A percentile compares a stretch with the other conserved stretches of the same genome.
Evolutionary conservation across 1,139 yeast species (phyloP).

Genomic region (Yamadazyma aaseri): DNA sequence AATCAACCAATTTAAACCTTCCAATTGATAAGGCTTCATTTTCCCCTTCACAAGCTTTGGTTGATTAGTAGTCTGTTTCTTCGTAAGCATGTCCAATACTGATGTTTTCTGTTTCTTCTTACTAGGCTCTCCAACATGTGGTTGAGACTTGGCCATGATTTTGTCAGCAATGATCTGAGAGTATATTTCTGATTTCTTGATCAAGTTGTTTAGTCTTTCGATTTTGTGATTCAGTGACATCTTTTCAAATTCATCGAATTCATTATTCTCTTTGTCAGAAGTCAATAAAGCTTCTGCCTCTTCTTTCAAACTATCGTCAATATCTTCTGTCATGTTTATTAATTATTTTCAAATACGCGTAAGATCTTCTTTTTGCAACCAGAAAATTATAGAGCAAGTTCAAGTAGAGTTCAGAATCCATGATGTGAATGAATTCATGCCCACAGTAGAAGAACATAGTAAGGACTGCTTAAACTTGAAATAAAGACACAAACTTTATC

Average conservation of each 20-base stretch:
- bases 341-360: conserved; percentile 2
- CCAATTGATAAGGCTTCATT: conserved; percentile 81
- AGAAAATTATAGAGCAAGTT: too few species aligned
- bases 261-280: conserved; percentile 13
- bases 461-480: too few species aligned
- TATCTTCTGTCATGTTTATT: conserved; percentile 2
- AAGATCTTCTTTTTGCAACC: conserved; percentile 5
- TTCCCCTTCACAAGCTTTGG: conserved; percentile 64
- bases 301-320: conserved; percentile 1
- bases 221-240: conserved; percentile 48
- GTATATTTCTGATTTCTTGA: conserved; percentile 80
- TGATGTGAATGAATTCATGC: too few species aligned
- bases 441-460: too few species aligned
- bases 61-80: conserved; percentile 41
- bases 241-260: conserved; percentile 40
- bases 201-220: conserved; percentile 64
- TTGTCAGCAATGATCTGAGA: conserved; percentile 82
- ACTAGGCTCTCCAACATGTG: neutral
- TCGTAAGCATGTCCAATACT: conserved; percentile 16
- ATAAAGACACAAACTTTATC: too few species aligned
- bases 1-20: conserved; percentile 87
- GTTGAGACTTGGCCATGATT: conserved; percentile 30
- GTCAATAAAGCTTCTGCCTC: conserved; percentile 5
- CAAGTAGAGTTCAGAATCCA: too few species aligned
- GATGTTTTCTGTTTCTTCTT: conserved; percentile 11